Conservation (phyloP, 2,329 filamentous ascomycete species). For the Pyrenophora graminea region DNA sequence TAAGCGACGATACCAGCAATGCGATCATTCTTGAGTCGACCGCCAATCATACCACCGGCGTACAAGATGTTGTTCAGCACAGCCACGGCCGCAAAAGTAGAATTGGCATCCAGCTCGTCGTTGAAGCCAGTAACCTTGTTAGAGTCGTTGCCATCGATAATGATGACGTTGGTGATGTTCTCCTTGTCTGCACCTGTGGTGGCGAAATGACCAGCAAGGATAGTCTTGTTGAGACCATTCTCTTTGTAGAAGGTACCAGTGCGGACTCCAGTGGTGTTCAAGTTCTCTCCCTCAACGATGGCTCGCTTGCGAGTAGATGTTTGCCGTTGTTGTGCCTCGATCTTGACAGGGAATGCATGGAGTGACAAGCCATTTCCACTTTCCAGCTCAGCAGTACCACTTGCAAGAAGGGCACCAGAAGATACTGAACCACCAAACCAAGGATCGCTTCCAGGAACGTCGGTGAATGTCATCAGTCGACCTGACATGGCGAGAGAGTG, state of each 20-base stretch:
- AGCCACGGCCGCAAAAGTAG: constrained; percentile 73
- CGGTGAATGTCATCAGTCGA: constrained; percentile 70
- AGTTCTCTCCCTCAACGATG: constrained; percentile 49
- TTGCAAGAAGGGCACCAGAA: constrained; percentile 73
- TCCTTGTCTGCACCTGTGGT: constrained; percentile 70
- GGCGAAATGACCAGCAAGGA: constrained; percentile 85
- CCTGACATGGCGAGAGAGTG: constrained; percentile 71
- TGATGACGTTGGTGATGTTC: constrained; percentile 75
- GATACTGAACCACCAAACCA: constrained; percentile 84
- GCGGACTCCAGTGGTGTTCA: constrained; percentile 68
- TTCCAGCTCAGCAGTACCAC: constrained; percentile 71
- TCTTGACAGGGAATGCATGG: constrained; percentile 51
- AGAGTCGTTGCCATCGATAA: constrained; percentile 76
- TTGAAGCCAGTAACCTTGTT: constrained; percentile 71
- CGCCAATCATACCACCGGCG: constrained; percentile 79
- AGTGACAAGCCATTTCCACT: constrained; percentile 38
- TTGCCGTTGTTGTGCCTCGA: constrained; percentile 35
- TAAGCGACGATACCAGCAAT: constrained; percentile 80
- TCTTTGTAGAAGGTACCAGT: constrained; percentile 77
- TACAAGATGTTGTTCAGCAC: constrained; percentile 62
- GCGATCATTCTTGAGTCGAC: constrained; percentile 64
- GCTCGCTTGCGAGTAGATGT: constrained; percentile 48
- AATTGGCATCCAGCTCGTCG: constrained; percentile 68
- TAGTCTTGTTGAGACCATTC: constrained; percentile 75
- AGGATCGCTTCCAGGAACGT: constrained; percentile 62